phyloP scores from a whole-genome alignment of 768 basidiomycete genomes.

The Boletales sp. region DNA sequence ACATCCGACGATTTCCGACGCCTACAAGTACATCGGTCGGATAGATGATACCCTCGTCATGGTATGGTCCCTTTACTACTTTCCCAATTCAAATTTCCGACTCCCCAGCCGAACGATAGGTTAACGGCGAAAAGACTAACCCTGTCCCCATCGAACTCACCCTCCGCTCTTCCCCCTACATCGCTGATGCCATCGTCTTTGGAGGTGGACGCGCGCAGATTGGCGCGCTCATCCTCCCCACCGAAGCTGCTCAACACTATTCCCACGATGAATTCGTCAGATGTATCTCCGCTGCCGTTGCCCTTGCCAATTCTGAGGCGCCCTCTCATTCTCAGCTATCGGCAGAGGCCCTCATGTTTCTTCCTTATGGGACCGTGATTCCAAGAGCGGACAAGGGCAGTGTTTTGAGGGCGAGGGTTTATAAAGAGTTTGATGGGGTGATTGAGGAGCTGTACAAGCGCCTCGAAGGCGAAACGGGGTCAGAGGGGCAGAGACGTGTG shows the following conservation, averaged over 20 bases:
- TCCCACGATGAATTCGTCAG: slow-evolving; percentile 27
- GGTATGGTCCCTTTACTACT: slow-evolving; percentile 6
- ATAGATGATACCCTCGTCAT: slow-evolving; percentile 52
- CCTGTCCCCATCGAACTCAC: slow-evolving; percentile 52
- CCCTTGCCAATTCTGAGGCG: slow-evolving; percentile 46
- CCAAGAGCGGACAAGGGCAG: slow-evolving; percentile 51
- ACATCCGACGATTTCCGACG: slow-evolving; percentile 39
- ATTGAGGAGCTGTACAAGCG: slow-evolving; percentile 41
- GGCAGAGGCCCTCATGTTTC: slow-evolving; percentile 47
- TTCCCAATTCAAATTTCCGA: no score
- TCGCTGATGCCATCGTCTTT: slow-evolving; percentile 54
- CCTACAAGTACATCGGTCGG: slow-evolving; percentile 50
- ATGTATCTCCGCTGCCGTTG: slow-evolving; percentile 41
- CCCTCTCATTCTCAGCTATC: slow-evolving; percentile 52
- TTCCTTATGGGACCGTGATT: slow-evolving; percentile 44
- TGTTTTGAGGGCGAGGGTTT: slow-evolving; percentile 47
- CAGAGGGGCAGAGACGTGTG: slow-evolving; percentile 17
- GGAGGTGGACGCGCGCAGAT: slow-evolving; percentile 47
- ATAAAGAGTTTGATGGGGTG: slow-evolving; percentile 44
- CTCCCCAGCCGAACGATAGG: slow-evolving; percentile 9
- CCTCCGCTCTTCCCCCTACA: slow-evolving; percentile 44
- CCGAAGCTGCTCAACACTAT: slow-evolving; percentile 32
- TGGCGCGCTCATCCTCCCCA: slow-evolving; percentile 48
- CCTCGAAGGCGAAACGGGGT: slow-evolving; percentile 39
- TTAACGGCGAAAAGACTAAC: slow-evolving; percentile 53